A percentile compares a stretch with the other conserved stretches of the same genome.
These are phyloP conservation scores for Fermentozyma sake DNA, from an alignment of 1,139 yeast species.

Conservation along the genomic window DNA sequence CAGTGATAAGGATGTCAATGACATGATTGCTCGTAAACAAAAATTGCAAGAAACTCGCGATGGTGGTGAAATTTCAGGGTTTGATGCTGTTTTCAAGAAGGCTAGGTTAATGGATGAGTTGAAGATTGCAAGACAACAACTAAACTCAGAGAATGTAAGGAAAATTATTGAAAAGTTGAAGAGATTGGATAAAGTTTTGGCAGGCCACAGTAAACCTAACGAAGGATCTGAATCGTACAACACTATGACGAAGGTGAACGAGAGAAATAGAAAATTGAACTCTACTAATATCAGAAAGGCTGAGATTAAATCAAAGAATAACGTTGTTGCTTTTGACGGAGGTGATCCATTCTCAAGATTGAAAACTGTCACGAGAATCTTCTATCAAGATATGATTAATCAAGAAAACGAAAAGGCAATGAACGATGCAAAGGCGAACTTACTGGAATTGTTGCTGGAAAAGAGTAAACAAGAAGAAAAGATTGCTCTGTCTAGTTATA, in stretches of 20 bases:
- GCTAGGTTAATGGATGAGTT: constrained; percentile 70
- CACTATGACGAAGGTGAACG: constrained; percentile 61
- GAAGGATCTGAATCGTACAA: constrained; percentile 21
- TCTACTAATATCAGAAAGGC: constrained; percentile 75
- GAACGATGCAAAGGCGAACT: constrained; percentile 34
- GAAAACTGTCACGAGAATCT: constrained; percentile 80
- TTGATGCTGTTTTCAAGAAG: constrained; percentile 76
- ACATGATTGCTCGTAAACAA: constrained; percentile 67
- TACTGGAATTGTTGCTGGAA: constrained; percentile 31
- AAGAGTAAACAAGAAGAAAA: constrained; percentile 35
- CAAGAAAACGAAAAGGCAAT: constrained; percentile 44
- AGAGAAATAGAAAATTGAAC: constrained; percentile 79
- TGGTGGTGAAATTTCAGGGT: constrained; percentile 40
- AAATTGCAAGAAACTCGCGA: constrained; percentile 44
- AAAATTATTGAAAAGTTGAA: constrained; percentile 47
- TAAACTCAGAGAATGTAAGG: constrained; percentile 48
- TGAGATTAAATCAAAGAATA: constrained; percentile 59
- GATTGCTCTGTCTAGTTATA: constrained; percentile 39
- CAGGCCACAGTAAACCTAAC: constrained; percentile 19
- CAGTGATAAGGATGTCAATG: constrained; percentile 73
- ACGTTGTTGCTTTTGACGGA: constrained; percentile 37
- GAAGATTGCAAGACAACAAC: constrained; percentile 69
- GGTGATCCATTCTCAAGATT: constrained; percentile 89
- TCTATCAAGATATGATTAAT: constrained; percentile 53
- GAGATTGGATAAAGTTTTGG: constrained; percentile 27